Conservation (phyloP, 2,329 filamentous ascomycete genomes). For the Epichloe coenophiala region DNA sequence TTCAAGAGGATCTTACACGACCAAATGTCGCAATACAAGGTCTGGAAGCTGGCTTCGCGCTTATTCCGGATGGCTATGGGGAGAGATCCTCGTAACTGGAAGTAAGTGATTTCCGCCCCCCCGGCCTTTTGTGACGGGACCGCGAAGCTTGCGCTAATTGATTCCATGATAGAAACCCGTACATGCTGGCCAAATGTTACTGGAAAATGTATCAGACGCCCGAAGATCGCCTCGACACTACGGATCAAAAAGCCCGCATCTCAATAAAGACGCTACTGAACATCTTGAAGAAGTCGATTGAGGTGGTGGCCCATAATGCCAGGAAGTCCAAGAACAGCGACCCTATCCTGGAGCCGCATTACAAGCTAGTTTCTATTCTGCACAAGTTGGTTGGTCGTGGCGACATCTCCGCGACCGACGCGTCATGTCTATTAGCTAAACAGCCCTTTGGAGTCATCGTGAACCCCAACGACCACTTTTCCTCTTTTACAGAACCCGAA, state of each 20-base stretch:
- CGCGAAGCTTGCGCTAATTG: background rate
- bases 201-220: constrained; percentile 50
- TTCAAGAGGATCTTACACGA: constrained; percentile 39
- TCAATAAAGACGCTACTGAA: constrained; percentile 28
- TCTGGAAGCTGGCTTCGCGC: constrained; percentile 46
- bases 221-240: constrained; percentile 27
- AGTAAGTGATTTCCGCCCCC: constrained; percentile 24
- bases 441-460: constrained; percentile 36
- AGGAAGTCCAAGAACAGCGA: constrained; percentile 50
- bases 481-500: constrained; percentile 32
- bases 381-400: constrained; percentile 61
- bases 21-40: constrained; percentile 45
- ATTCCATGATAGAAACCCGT: constrained; percentile 32
- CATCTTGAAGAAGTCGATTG: constrained; percentile 36
- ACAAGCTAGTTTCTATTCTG: constrained; percentile 71
- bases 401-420: constrained; percentile 34
- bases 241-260: constrained; percentile 23
- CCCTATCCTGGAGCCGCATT: constrained; percentile 80
- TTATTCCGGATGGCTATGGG: constrained; percentile 43
- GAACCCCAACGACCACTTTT: constrained; percentile 20
- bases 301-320: constrained; percentile 35
- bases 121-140: background rate
- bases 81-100: constrained; percentile 42
- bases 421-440: constrained; percentile 37
- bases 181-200: constrained; percentile 48